Evolutionary conservation across 306 rosid species (phyloP).

Genomic region (Abrus precatorius): DNA sequence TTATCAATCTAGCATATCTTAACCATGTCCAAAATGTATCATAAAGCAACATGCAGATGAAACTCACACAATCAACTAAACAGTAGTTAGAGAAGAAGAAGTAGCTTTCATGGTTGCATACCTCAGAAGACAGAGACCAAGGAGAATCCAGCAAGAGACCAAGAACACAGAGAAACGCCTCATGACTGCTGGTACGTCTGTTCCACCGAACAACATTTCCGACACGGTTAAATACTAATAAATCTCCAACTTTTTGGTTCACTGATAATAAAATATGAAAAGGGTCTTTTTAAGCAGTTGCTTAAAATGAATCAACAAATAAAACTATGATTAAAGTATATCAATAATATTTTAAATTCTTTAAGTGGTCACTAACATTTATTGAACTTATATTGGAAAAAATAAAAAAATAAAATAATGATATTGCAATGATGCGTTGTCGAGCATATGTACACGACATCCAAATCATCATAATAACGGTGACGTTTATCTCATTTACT

Average conservation of each 20-base stretch:
- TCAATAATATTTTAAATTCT: no score
- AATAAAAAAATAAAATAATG: not conserved
- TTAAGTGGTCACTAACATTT: no score
- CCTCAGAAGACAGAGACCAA: conserved; percentile 59
- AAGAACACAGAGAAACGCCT: conserved; percentile 45
- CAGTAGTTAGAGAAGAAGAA: conserved; percentile 23
- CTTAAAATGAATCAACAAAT: no score
- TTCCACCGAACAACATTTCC: conserved; percentile 46
- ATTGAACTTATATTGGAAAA: not conserved
- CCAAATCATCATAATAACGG: not conserved
- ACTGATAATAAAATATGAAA: not conserved
- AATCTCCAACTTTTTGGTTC: conserved; percentile 10
- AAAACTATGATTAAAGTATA: no score
- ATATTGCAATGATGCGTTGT: conserved; percentile 35
- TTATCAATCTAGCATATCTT: not conserved
- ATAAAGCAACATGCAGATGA: conserved; percentile 38
- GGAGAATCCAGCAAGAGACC: conserved; percentile 50
- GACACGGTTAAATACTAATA: conserved; percentile 43
- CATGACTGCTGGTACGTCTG: conserved; percentile 52
- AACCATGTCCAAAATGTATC: conserved; percentile 40
- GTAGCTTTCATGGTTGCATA: conserved; percentile 40
- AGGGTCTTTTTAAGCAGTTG: no score
- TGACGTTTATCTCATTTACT: conserved; percentile 32
- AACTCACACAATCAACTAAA: conserved; percentile 29
- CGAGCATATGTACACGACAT: not conserved